Conservation (phyloP, 2,329 filamentous ascomycete genomes). For the Pseudogymnoascus sp. region DNA sequence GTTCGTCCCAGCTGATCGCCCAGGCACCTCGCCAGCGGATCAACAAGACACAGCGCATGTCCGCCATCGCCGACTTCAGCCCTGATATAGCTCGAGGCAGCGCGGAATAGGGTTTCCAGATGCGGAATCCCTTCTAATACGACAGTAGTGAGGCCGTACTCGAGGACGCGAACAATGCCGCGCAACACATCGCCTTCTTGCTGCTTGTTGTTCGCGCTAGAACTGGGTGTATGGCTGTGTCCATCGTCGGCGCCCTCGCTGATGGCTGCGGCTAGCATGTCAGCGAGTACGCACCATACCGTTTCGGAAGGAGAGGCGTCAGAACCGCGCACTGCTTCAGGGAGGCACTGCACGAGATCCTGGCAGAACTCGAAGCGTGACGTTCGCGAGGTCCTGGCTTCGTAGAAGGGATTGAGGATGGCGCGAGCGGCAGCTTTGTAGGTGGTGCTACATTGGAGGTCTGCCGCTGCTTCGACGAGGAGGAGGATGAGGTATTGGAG, state of each 20-base stretch:
- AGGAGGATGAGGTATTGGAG: slow-evolving; percentile 58
- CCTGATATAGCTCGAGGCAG: slow-evolving; percentile 46
- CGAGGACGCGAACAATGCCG: slow-evolving; percentile 58
- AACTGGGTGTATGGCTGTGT: slow-evolving; percentile 19
- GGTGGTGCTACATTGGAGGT: slow-evolving; percentile 38
- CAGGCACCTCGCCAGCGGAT: slow-evolving; percentile 56
- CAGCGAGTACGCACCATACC: slow-evolving; percentile 25
- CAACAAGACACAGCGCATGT: slow-evolving; percentile 57
- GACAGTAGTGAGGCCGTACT: slow-evolving; percentile 43
- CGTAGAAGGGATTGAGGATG: slow-evolving; percentile 51
- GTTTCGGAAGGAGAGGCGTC: slow-evolving; percentile 10
- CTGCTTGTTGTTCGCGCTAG: slow-evolving; percentile 30
- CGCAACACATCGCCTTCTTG: slow-evolving; percentile 61
- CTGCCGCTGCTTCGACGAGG: slow-evolving; percentile 42
- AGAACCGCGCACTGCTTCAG: slow-evolving; percentile 23
- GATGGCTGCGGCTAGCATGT: slow-evolving; percentile 19
- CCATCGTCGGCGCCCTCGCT: slow-evolving; percentile 18
- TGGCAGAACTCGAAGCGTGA: slow-evolving; percentile 31
- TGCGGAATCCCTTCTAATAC: slow-evolving; percentile 17
- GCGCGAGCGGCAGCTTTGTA: slow-evolving; percentile 39
- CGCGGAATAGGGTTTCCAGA: slow-evolving; percentile 46
- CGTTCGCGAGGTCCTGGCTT: slow-evolving; percentile 28
- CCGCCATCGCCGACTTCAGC: slow-evolving; percentile 59
- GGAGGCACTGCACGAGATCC: slow-evolving; percentile 21
- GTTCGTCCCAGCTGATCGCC: slow-evolving; percentile 19